These are phyloP conservation scores for Ophryocystis elektroscirrha DNA, from an alignment of 169 alveolate species.

Conservation along the genomic window DNA sequence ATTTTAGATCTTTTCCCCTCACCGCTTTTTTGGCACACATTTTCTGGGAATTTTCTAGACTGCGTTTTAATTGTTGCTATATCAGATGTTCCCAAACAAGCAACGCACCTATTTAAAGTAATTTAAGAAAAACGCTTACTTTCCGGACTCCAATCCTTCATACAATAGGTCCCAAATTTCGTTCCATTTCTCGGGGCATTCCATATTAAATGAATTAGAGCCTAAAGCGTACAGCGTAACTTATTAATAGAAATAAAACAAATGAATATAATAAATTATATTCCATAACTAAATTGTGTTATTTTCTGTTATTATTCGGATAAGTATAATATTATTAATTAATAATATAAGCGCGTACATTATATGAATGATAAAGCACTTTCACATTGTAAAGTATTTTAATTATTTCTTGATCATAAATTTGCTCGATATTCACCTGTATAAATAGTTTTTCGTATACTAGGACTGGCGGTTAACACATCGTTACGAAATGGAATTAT, in stretches of 20 bases:
- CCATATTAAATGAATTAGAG: background rate
- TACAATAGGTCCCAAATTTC: constrained; percentile 28
- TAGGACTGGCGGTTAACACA: constrained; percentile 28
- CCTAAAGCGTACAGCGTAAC: background rate
- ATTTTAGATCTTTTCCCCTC: too few relatives aligned
- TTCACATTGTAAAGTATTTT: too few relatives aligned
- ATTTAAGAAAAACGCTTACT: too few relatives aligned
- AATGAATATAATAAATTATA: too few relatives aligned
- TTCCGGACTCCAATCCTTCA: constrained; percentile 38
- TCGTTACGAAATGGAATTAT: constrained; percentile 39
- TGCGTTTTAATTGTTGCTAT: constrained; percentile 34
- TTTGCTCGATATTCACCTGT: constrained; percentile 8
- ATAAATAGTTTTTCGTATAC: constrained; percentile 7
- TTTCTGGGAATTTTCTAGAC: constrained; percentile 39
- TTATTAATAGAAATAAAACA: too few relatives aligned
- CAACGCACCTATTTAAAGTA: constrained; percentile 42
- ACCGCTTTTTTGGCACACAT: constrained; percentile 32
- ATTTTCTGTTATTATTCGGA: too few relatives aligned
- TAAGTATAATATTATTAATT: too few relatives aligned
- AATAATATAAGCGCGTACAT: too few relatives aligned
- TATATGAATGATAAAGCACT: too few relatives aligned
- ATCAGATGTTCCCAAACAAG: constrained; percentile 44
- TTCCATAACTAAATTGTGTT: too few relatives aligned
- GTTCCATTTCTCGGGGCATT: constrained; percentile 6
- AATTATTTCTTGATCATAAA: too few relatives aligned